phyloP scores from a whole-genome alignment of 805 yeast genomes.

The Starmerella bombicola region DNA sequence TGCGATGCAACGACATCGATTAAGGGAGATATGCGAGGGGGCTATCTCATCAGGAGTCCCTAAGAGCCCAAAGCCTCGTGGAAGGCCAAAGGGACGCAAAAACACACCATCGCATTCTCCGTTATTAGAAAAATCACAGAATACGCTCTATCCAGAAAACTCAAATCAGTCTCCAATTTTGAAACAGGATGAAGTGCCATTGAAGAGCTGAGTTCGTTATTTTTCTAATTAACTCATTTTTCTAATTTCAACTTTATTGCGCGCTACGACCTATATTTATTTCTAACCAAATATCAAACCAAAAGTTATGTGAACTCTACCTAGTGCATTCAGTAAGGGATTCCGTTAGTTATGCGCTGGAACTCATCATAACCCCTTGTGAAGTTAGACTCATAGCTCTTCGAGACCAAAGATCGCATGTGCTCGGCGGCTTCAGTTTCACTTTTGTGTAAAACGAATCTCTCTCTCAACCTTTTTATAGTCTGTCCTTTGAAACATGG shows the following conservation, averaged over 20 bases:
- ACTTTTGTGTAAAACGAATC: conserved; percentile 70
- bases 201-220: too few species aligned
- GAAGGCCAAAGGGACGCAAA: conserved; percentile 15
- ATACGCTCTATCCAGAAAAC: too few species aligned
- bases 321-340: conserved; percentile 56
- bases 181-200: too few species aligned
- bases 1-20: conserved; percentile 70
- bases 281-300: too few species aligned
- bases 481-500: conserved; percentile 90
- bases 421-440: conserved; percentile 76
- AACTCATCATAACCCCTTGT: conserved; percentile 96
- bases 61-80: conserved; percentile 16
- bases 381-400: conserved; percentile 73
- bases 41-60: conserved; percentile 34
- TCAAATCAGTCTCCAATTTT: too few species aligned
- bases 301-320: background rate
- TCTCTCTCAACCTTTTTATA: conserved; percentile 55
- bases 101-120: conserved; percentile 11
- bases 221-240: background rate
- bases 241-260: background rate
- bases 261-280: background rate
- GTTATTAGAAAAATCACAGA: background rate
- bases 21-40: conserved; percentile 70
- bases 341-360: conserved; percentile 92
- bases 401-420: conserved; percentile 63